Percentiles rank a stretch among this genome's conserved stretches.
These are phyloP conservation scores for Parachaetomium inaequale DNA, from an alignment of 495 filamentous ascomycete genomes.

Conservation along the genomic window DNA sequence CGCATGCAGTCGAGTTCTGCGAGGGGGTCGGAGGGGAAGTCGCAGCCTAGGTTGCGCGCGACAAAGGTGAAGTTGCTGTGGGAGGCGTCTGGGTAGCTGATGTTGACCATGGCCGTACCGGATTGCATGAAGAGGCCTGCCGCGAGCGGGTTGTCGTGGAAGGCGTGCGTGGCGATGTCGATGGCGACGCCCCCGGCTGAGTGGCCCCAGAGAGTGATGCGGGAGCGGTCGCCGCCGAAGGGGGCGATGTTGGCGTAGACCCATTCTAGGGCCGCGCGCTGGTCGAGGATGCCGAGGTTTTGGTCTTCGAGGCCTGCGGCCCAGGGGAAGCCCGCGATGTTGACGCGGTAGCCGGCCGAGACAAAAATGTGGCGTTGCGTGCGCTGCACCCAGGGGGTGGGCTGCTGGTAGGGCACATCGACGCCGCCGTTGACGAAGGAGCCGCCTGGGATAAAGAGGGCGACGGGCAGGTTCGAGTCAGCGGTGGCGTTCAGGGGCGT, in stretches of 20 bases:
- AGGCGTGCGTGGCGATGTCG: constrained; percentile 47
- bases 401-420: constrained; percentile 9
- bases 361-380: constrained; percentile 1
- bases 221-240: constrained; percentile 4
- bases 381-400: background rate
- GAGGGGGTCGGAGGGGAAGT: constrained; percentile 31
- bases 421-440: background rate
- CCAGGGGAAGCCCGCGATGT: constrained; percentile 6
- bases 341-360: constrained; percentile 3
- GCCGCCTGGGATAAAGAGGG: background rate
- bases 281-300: constrained; percentile 8
- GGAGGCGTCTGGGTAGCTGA: constrained; percentile 32
- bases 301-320: background rate
- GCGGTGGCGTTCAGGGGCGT: background rate
- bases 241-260: constrained; percentile 7
- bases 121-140: constrained; percentile 45
- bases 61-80: constrained; percentile 47
- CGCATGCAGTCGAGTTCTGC: constrained; percentile 45
- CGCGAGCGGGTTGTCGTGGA: constrained; percentile 44
- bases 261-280: constrained; percentile 1
- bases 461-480: background rate
- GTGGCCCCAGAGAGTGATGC: constrained; percentile 25
- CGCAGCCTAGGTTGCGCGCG: constrained; percentile 37
- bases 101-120: constrained; percentile 39
- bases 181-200: constrained; percentile 44